Evolutionary conservation across 1,139 yeast genomes (phyloP).

Genomic region (Saccharomyces hybrid): DNA sequence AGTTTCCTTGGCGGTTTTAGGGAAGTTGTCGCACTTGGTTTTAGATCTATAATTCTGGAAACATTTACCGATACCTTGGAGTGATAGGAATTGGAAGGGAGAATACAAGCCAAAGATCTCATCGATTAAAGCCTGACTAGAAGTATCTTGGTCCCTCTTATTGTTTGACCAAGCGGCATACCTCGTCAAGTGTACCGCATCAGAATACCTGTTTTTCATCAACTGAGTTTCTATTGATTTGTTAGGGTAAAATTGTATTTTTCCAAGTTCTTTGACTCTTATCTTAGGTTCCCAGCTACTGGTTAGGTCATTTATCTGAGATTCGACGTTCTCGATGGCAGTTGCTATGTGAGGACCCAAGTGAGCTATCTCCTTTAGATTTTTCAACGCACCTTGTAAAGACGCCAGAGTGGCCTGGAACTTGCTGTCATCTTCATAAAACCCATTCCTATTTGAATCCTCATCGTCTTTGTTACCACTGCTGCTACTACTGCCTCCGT

Average conservation of each 20-base stretch:
- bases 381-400: background rate
- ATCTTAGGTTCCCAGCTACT: constrained; percentile 19
- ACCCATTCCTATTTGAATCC: background rate
- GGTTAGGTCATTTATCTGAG: constrained; percentile 14
- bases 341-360: constrained; percentile 9
- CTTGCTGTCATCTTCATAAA: background rate
- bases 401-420: background rate
- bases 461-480: background rate
- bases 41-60: constrained; percentile 8
- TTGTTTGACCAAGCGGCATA: constrained; percentile 19
- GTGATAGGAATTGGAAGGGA: constrained; percentile 23
- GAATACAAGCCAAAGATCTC: constrained; percentile 28
- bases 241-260: constrained; percentile 5
- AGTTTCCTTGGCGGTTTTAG: constrained; percentile 20
- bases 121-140: constrained; percentile 24
- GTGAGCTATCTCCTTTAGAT: background rate
- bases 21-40: constrained; percentile 9
- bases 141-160: constrained; percentile 7
- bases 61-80: constrained; percentile 26
- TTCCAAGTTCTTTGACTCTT: constrained; percentile 9
- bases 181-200: constrained; percentile 20
- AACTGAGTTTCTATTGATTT: constrained; percentile 25
- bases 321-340: constrained; percentile 13
- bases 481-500: background rate
- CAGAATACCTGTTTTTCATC: constrained; percentile 23